Conservation (phyloP, 2,329 filamentous ascomycete genomes). For the Clonostachys byssicola region DNA sequence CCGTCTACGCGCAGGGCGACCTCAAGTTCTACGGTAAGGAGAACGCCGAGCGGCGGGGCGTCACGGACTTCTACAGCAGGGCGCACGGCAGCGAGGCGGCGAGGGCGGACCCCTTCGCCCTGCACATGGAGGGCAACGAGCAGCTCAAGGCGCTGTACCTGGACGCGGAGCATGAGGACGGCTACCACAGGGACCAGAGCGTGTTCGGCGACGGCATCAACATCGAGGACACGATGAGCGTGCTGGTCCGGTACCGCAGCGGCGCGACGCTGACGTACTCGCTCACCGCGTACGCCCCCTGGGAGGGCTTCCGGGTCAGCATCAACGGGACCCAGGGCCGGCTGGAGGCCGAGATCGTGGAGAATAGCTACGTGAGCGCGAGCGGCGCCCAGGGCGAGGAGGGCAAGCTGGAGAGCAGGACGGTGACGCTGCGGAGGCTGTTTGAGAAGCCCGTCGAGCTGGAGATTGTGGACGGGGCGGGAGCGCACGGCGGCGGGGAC, state of each 20-base stretch:
- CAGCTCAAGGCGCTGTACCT: conserved; percentile 56
- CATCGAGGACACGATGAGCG: conserved; percentile 61
- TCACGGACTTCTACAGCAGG: conserved; percentile 40
- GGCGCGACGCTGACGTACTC: conserved; percentile 56
- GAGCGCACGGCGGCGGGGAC: conserved; percentile 59
- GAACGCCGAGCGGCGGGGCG: conserved; percentile 53
- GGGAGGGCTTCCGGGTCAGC: conserved; percentile 54
- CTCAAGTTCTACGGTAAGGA: conserved; percentile 57
- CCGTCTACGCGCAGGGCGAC: conserved; percentile 54
- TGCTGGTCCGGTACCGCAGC: conserved; percentile 52
- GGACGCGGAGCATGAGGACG: conserved; percentile 60
- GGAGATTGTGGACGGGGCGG: conserved; percentile 43
- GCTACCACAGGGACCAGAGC: conserved; percentile 57
- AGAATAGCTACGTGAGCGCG: conserved; percentile 58
- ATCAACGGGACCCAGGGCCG: conserved; percentile 57
- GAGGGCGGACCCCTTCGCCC: conserved; percentile 51
- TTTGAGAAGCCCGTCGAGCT: conserved; percentile 54
- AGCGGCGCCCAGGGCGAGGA: conserved; percentile 53
- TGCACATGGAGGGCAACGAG: conserved; percentile 46
- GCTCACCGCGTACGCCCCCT: conserved; percentile 56
- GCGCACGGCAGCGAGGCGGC: conserved; percentile 45
- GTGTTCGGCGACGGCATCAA: conserved; percentile 60
- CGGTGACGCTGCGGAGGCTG: conserved; percentile 44
- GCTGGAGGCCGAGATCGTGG: conserved; percentile 57
- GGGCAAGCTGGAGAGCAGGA: conserved; percentile 44